Evolutionary conservation across 2,329 filamentous ascomycete genomes (phyloP).

Genomic region (Exophiala xenobiotica): DNA sequence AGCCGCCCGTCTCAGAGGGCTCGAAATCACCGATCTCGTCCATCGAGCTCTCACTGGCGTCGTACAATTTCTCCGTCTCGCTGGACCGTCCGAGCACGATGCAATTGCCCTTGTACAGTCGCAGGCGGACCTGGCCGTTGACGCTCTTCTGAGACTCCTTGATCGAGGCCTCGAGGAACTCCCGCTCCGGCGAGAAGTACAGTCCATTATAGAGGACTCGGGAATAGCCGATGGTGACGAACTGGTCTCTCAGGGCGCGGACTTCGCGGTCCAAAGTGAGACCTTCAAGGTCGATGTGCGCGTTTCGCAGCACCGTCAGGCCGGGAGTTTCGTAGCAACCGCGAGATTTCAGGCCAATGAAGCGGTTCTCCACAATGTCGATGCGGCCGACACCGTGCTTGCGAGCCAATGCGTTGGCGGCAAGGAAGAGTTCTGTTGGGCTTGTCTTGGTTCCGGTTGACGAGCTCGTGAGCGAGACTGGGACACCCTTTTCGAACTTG

Average conservation of each 20-base stretch:
- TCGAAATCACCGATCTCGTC: constrained; percentile 69
- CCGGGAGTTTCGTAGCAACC: constrained; percentile 75
- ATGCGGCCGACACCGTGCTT: constrained; percentile 72
- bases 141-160: constrained; percentile 60
- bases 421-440: constrained; percentile 69
- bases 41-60: constrained; percentile 61
- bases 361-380: constrained; percentile 80
- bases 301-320: constrained; percentile 56
- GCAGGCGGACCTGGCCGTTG: constrained; percentile 62
- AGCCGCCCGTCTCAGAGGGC: constrained; percentile 65
- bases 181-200: constrained; percentile 68
- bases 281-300: constrained; percentile 64
- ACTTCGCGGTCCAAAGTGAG: constrained; percentile 68
- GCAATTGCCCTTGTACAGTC: constrained; percentile 65
- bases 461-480: constrained; percentile 62
- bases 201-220: constrained; percentile 61
- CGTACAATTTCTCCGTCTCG: constrained; percentile 63
- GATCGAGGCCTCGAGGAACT: constrained; percentile 68
- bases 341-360: constrained; percentile 75
- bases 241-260: constrained; percentile 68
- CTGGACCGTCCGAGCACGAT: constrained; percentile 60
- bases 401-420: constrained; percentile 56
- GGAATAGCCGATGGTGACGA: constrained; percentile 64
- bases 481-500: constrained; percentile 72
- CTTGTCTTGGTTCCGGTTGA: constrained; percentile 64